These are phyloP conservation scores for Clitopilus passeckerianus DNA, from an alignment of 768 basidiomycete genomes.

Conservation along the genomic window DNA sequence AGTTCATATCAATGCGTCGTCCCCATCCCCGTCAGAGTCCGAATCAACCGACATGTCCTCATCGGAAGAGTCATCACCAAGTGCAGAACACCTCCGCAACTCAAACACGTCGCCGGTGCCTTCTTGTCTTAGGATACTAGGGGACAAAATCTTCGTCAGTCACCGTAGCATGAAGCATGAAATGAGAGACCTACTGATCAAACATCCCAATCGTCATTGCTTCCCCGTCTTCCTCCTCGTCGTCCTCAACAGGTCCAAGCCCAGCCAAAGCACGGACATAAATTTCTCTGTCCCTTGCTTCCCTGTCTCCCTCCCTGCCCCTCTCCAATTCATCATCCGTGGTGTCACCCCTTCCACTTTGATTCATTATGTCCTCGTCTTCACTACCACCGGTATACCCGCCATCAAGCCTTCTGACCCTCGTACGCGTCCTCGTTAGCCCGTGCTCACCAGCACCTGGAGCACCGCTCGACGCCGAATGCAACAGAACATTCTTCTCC, in stretches of 20 bases:
- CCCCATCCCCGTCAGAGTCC: slow-evolving; percentile 9
- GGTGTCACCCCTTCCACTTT: too few relatives aligned
- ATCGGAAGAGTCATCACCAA: slow-evolving; percentile 21
- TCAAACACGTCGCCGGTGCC: slow-evolving; percentile 52
- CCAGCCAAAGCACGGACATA: slow-evolving; percentile 32
- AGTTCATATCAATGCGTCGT: not conserved
- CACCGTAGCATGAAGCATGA: not conserved
- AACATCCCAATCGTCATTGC: slow-evolving; percentile 57
- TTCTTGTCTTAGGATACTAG: slow-evolving; percentile 57
- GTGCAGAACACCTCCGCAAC: slow-evolving; percentile 29
- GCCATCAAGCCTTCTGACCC: not conserved
- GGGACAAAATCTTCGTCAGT: not conserved
- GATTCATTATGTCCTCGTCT: too few relatives aligned
- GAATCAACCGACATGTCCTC: slow-evolving; percentile 20
- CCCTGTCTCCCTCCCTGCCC: slow-evolving; percentile 25
- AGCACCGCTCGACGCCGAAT: slow-evolving; percentile 54
- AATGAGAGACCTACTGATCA: slow-evolving; percentile 55
- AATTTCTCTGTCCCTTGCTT: slow-evolving; percentile 27
- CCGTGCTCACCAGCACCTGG: slow-evolving; percentile 46
- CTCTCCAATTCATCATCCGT: slow-evolving; percentile 43
- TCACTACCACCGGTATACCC: not conserved
- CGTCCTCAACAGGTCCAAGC: slow-evolving; percentile 20
- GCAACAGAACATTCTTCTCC: slow-evolving; percentile 64
- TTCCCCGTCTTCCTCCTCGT: slow-evolving; percentile 32
- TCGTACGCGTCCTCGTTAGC: not conserved